These are phyloP conservation scores for Umbilicus rupestris DNA, from an alignment of 164 flowering plant species.

Conservation along the genomic window DNA sequence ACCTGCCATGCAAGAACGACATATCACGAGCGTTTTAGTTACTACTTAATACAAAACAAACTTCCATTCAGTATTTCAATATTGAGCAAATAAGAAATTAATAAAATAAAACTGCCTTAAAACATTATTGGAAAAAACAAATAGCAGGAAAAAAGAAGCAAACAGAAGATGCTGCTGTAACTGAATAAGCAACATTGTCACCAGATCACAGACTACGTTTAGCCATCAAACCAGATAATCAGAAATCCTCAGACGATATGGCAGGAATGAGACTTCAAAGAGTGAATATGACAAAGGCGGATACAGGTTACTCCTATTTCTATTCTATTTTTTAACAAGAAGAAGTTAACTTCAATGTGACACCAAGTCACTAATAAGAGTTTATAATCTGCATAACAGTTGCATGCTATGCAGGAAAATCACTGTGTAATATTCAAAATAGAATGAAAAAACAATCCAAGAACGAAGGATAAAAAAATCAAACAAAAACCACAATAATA, in stretches of 20 bases:
- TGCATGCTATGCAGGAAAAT: background rate
- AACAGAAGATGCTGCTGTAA: background rate
- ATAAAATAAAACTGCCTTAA: background rate
- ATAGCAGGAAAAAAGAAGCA: background rate
- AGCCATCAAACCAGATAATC: background rate
- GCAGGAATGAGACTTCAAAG: background rate
- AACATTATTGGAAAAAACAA: background rate
- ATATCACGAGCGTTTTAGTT: background rate
- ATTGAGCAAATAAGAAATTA: background rate
- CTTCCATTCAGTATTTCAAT: background rate
- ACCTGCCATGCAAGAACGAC: conserved; percentile 31
- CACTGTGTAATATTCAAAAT: too few species aligned
- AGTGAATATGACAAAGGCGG: background rate
- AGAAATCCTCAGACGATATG: background rate
- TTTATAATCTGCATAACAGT: background rate
- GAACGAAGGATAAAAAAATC: background rate
- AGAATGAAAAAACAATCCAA: too few species aligned
- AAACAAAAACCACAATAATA: background rate
- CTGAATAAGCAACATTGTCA: background rate
- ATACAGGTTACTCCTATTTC: background rate
- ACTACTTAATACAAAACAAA: background rate
- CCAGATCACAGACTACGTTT: background rate
- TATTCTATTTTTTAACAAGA: background rate
- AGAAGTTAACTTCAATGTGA: too few species aligned
- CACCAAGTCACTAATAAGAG: too few species aligned